A percentile compares a stretch with the other conserved stretches of the same genome.
Conservation (phyloP, 768 basidiomycete genomes). For the Suillus bovinus region DNA sequence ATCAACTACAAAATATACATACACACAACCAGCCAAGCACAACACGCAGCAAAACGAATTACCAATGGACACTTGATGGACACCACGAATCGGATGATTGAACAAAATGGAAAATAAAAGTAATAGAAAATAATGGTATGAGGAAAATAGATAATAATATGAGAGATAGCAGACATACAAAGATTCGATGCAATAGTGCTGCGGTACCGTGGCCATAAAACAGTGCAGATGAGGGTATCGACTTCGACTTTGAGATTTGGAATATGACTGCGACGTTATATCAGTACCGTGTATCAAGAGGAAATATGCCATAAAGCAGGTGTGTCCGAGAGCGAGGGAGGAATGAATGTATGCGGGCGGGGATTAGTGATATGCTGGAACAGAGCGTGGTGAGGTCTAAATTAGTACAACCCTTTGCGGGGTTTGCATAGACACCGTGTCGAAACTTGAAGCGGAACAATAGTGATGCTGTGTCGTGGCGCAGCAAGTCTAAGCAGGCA, state of each 20-base stretch:
- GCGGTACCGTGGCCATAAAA: not conserved
- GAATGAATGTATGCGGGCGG: not conserved
- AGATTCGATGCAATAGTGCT: constrained; percentile 1
- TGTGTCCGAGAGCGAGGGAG: not conserved
- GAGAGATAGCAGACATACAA: not conserved
- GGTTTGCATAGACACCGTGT: not conserved
- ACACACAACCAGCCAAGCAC: not conserved
- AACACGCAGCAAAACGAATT: not conserved
- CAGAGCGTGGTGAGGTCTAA: not conserved
- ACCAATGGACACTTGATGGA: not conserved
- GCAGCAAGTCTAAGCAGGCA: constrained; percentile 15
- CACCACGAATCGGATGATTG: not conserved
- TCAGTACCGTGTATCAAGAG: not conserved
- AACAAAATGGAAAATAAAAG: not conserved
- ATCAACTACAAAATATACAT: constrained; percentile 1
- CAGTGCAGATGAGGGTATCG: constrained; percentile 5
- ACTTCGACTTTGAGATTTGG: constrained; percentile 1
- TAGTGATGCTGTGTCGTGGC: not conserved
- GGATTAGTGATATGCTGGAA: not conserved
- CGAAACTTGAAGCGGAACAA: not conserved
- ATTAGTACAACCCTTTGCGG: not conserved
- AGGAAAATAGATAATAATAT: not conserved
- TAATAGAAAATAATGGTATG: not conserved
- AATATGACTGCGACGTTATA: not conserved
- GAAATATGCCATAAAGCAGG: not conserved